Conservation (phyloP, 352 stramenopile species). For the Pythium utonaiense region DNA sequence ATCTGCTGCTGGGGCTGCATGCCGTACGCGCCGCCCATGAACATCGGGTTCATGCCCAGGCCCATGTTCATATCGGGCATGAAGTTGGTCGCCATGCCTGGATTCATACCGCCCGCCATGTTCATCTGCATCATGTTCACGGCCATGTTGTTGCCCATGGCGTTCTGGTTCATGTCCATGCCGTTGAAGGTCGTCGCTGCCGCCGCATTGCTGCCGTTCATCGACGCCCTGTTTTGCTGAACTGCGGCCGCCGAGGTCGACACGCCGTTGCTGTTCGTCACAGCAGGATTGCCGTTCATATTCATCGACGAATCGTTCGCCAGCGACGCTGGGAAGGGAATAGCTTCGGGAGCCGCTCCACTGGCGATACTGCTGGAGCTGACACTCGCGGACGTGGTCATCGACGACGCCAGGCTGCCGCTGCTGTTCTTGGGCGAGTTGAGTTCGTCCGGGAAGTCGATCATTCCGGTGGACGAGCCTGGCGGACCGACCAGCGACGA, state of each 20-base stretch:
- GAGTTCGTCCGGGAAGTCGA: slow-evolving; percentile 86
- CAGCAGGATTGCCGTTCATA: slow-evolving; percentile 8
- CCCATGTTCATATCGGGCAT: slow-evolving; percentile 54
- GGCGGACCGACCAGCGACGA: slow-evolving; percentile 17
- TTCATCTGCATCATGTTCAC: slow-evolving; percentile 26
- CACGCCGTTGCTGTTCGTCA: not conserved
- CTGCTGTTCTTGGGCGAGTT: slow-evolving; percentile 55
- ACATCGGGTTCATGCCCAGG: slow-evolving; percentile 58
- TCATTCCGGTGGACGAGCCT: slow-evolving; percentile 48
- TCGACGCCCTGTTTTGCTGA: slow-evolving; percentile 12
- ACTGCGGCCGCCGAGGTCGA: not conserved
- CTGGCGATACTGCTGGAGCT: slow-evolving; percentile 31
- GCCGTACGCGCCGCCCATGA: slow-evolving; percentile 51
- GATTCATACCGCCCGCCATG: slow-evolving; percentile 37
- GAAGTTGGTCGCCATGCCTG: slow-evolving; percentile 15
- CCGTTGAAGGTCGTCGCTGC: slow-evolving; percentile 14
- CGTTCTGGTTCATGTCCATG: slow-evolving; percentile 29
- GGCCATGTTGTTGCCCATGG: slow-evolving; percentile 32
- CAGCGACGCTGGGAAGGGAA: slow-evolving; percentile 73
- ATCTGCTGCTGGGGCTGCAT: slow-evolving; percentile 52
- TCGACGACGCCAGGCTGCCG: not conserved
- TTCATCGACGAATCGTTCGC: slow-evolving; percentile 51
- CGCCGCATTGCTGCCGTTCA: slow-evolving; percentile 10
- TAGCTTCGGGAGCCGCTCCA: slow-evolving; percentile 39
- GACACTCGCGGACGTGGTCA: slow-evolving; percentile 13